phyloP scores from a whole-genome alignment of 768 basidiomycete genomes.

The Mycena alexandri region DNA sequence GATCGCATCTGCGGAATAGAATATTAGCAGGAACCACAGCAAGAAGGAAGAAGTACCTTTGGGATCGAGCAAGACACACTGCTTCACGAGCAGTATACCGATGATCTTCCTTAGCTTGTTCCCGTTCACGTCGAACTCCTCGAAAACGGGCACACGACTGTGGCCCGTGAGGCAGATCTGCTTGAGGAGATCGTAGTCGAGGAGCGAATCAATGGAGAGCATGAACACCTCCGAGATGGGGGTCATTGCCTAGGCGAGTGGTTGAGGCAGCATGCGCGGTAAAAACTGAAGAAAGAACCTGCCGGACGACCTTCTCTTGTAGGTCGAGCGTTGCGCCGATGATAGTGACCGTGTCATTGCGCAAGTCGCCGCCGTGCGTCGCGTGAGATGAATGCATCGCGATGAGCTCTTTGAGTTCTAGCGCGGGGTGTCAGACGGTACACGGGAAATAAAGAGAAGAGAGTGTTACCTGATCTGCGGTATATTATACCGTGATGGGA shows the following conservation, averaged over 20 bases:
- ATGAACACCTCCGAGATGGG: constrained; percentile 86
- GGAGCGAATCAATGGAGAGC: constrained; percentile 85
- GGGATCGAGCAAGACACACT: constrained; percentile 89
- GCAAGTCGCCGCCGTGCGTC: constrained; percentile 86
- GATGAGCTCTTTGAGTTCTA: constrained; percentile 90
- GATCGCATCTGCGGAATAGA: constrained; percentile 69
- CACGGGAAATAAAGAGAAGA: neutral
- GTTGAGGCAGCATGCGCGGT: constrained; percentile 9
- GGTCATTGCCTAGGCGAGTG: constrained; percentile 76
- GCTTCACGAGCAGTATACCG: constrained; percentile 90
- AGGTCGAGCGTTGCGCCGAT: constrained; percentile 91
- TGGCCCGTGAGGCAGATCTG: constrained; percentile 84
- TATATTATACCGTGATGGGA: constrained; percentile 94
- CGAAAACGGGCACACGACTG: constrained; percentile 86
- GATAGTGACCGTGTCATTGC: constrained; percentile 88
- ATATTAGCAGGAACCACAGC: neutral
- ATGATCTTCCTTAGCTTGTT: constrained; percentile 84
- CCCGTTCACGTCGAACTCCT: constrained; percentile 72
- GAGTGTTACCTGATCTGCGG: constrained; percentile 69
- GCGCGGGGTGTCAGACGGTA: neutral
- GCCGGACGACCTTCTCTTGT: constrained; percentile 86
- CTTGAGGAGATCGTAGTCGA: constrained; percentile 85
- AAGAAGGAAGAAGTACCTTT: constrained; percentile 61
- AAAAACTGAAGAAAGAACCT: constrained; percentile 51
- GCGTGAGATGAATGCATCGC: constrained; percentile 85